Conservation (phyloP, 2,329 filamentous ascomycete species). For the Arthrobotrys iridis region DNA sequence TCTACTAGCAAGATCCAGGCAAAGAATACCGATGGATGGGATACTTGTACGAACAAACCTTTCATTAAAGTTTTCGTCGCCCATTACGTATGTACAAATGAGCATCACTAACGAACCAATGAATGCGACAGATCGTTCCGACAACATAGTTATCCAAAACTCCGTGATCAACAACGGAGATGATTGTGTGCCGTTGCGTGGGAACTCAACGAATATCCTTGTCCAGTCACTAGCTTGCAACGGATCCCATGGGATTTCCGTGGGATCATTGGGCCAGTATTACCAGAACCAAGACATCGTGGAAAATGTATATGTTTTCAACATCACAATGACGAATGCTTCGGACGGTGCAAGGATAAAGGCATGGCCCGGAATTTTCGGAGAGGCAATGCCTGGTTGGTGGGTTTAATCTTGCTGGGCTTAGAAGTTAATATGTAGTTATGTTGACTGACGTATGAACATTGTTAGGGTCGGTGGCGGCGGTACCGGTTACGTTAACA, state of each 20-base stretch:
- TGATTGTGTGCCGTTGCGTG: not conserved
- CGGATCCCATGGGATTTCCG: slow-evolving; percentile 75
- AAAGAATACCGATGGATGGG: slow-evolving; percentile 75
- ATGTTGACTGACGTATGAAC: no score
- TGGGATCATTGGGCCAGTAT: slow-evolving; percentile 72
- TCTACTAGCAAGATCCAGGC: slow-evolving; percentile 67
- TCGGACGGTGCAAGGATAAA: slow-evolving; percentile 72
- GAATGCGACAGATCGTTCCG: no score
- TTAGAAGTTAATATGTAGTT: no score
- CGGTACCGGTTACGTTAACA: not conserved
- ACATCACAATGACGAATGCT: slow-evolving; percentile 65
- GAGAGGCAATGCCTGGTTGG: not conserved
- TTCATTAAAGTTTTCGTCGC: no score
- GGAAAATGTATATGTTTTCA: slow-evolving; percentile 68
- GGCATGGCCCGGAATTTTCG: slow-evolving; percentile 64
- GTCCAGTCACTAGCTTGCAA: slow-evolving; percentile 75
- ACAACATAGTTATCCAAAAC: not conserved
- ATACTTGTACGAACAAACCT: slow-evolving; percentile 66
- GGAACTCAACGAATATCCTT: slow-evolving; percentile 73
- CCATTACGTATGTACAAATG: no score
- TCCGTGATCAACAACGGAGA: not conserved
- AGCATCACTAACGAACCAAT: no score
- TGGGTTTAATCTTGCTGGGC: no score
- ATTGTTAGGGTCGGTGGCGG: not conserved
- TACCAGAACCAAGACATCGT: slow-evolving; percentile 69